Evolutionary conservation across 2,329 filamentous ascomycete genomes (phyloP), one percentile per base, ranked within the genome.

Genomic region (Epichloe gansuensis): DNA sequence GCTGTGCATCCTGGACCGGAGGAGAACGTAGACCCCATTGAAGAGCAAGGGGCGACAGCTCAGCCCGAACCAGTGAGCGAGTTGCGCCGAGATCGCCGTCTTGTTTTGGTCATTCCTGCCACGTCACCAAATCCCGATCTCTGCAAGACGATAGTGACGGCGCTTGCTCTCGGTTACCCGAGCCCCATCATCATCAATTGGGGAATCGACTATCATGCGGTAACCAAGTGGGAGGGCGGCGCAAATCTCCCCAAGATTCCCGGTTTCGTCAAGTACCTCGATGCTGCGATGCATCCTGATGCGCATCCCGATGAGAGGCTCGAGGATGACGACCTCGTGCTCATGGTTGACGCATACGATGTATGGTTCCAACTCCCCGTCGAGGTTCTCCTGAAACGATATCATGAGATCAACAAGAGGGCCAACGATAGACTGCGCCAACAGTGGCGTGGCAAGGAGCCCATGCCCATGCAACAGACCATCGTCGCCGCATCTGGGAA

Each of bases 341-440:
- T 61, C 9, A 59, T 64, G 17, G 56, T 60, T 1, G 61, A 64
- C 35, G 59, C 57, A 15, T 60, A 59, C 50, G 62, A 64, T 38
- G 47, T 61, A 13, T 63, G 61, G 62, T 63, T 64, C 35, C 62
- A 64, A 46, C 56, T 63, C 0, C 61, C 62, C 1, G 54, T 59
- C 1, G 57, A 60, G 8, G 53, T 63, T 9, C 55, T 64, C 9
- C 49, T 64, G 4, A 51, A 54, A 8, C 57, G 61, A 36, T 64
- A 57, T 43, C 34, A 49, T 27, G 17, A 27, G 13, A 40, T 27
- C 21, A 49, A 38, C 34, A 36, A 49, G n/a, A 31, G 51, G 11
- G 55, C 57, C 23, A 57, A 60, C 27, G 49, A 50, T 4, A 47
- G 57, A 15, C 52, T 61, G 17, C 47, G 21, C 7, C 15, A 56